Conservation (phyloP, 2,329 filamentous ascomycete species). For the Fusarium sp. region DNA sequence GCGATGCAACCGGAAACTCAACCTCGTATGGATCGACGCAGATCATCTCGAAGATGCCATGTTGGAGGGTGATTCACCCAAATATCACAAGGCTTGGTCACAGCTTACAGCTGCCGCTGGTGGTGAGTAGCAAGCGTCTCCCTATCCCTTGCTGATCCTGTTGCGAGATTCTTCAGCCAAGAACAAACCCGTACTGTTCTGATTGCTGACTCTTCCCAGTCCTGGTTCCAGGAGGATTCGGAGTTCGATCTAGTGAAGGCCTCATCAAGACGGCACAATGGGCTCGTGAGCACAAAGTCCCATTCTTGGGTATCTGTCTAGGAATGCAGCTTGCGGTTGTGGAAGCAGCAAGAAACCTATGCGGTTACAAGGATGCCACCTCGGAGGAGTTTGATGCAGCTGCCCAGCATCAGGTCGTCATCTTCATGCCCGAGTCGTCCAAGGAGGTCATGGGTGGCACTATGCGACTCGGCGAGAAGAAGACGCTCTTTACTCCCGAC, state of each 20-base stretch:
- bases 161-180: not conserved
- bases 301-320: conserved; percentile 90
- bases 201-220: not conserved
- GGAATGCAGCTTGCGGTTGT: conserved; percentile 94
- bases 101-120: not conserved
- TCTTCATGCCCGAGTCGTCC: conserved; percentile 87
- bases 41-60: conserved; percentile 80
- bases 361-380: conserved; percentile 67
- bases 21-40: conserved; percentile 86
- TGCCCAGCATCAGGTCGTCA: conserved; percentile 75
- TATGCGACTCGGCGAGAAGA: conserved; percentile 85
- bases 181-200: not conserved
- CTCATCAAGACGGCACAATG: conserved; percentile 89
- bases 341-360: conserved; percentile 83
- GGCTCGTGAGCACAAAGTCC: conserved; percentile 83
- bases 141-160: not conserved
- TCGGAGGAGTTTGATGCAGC: conserved; percentile 66
- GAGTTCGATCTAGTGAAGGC: conserved; percentile 73
- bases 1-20: conserved; percentile 82
- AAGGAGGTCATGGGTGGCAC: conserved; percentile 75
- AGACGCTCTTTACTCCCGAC: conserved; percentile 78
- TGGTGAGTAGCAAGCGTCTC: not conserved
- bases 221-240: conserved; percentile 81
- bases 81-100: conserved; percentile 76
- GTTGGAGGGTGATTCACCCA: conserved; percentile 70